Evolutionary conservation across 2,329 filamentous ascomycete species (phyloP), one percentile per base, ranked within the genome.

Genomic region (Fusarium oxysporum): DNA sequence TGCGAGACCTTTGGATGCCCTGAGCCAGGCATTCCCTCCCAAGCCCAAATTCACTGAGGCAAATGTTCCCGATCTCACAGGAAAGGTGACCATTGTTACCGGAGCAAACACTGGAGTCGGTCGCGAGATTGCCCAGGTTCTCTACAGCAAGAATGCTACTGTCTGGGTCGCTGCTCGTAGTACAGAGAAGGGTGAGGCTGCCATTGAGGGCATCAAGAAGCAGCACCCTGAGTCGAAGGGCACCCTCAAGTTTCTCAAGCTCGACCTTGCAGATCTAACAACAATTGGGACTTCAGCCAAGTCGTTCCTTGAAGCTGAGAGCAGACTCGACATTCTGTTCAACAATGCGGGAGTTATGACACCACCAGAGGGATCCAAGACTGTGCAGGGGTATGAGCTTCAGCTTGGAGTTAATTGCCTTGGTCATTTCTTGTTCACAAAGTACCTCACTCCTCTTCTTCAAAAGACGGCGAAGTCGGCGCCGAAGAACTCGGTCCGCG

Each of bases 41-140:
- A 76, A 72, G 32, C 77, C 77, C 13, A 48, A 62, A 30, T 77
- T 77, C 55, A 78, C 71, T 3, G 77, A 79, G 43, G 30, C 95
- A 79, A 93, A 97, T 77, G 87, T 97, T 32, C 92, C 94, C 0
- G 77, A 79, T 44, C 76, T 78, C 35, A 72, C 72, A 8, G 70
- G 62, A 23, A 77, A 75, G 92, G 91, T 92, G 38, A 85, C 83
- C 79, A 83, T 91, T 66, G 84, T 91, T 21, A 91, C 81, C 2
- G 81, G 81, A 41, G 78, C 80, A 61, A 82, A 83, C 71, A 79
- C 80, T 1, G 81, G 81, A 81, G 82, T 89, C 11, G 88, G 88
- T 14, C 83, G 85, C 44, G 86, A 89, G 71, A 81, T 90, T 25
- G 81, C 81, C 37, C 83, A 84, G 43, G 83, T 91, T 6, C 82